Conservation (phyloP, 2,329 filamentous ascomycete species). For the Didymella lethalis region DNA sequence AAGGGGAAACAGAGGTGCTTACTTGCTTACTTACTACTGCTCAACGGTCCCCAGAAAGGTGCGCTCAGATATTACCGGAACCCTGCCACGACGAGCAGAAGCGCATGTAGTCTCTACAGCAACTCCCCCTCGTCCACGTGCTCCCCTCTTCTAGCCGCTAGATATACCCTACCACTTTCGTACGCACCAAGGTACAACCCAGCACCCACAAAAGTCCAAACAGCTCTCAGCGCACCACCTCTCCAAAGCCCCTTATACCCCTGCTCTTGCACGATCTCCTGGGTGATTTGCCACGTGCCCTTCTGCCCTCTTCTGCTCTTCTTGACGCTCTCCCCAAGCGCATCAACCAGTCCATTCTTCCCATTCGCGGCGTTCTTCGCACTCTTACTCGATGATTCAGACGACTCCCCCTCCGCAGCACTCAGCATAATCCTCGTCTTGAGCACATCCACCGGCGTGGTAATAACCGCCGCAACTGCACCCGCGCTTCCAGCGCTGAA, state of each 20-base stretch:
- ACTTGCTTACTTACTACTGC: too few species aligned
- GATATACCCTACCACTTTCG: slow-evolving; percentile 73
- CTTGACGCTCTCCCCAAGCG: slow-evolving; percentile 51
- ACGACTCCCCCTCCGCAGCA: slow-evolving; percentile 33
- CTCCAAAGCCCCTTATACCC: slow-evolving; percentile 79
- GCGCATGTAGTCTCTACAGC: slow-evolving; percentile 19
- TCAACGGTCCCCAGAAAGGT: too few species aligned
- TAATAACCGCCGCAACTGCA: slow-evolving; percentile 77
- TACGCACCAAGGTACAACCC: slow-evolving; percentile 88
- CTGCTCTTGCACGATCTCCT: slow-evolving; percentile 69
- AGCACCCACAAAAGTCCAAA: slow-evolving; percentile 84
- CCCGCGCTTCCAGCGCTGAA: slow-evolving; percentile 77
- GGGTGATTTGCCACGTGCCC: slow-evolving; percentile 66
- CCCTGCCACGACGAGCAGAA: too few species aligned
- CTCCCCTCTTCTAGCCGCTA: slow-evolving; percentile 56
- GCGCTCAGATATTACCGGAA: too few species aligned
- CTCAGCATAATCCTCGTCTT: slow-evolving; percentile 90
- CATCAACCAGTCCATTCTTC: slow-evolving; percentile 47
- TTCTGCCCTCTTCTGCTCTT: slow-evolving; percentile 42
- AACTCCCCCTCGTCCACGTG: slow-evolving; percentile 47
- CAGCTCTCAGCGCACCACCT: slow-evolving; percentile 74
- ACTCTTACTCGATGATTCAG: not conserved
- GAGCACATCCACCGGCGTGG: slow-evolving; percentile 87
- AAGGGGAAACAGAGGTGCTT: too few species aligned
- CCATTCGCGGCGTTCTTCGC: slow-evolving; percentile 11